A percentile compares a stretch with the other conserved stretches of the same genome.
phyloP scores from a whole-genome alignment of 2,329 filamentous ascomycete species.

The Coleophoma eucalyptorum region DNA sequence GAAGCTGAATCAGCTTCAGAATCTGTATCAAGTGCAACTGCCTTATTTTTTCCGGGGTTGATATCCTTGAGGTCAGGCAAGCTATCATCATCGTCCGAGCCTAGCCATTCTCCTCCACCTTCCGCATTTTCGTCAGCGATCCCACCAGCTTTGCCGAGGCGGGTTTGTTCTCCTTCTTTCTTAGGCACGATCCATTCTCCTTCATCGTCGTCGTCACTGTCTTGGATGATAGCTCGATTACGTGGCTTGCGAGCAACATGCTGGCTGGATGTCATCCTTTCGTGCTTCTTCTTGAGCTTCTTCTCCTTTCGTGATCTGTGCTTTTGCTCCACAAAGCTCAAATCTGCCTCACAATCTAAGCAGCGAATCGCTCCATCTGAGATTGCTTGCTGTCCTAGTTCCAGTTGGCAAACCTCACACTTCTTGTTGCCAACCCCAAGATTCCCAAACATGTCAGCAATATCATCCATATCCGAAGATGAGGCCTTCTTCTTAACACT shows the following conservation, averaged over 20 bases:
- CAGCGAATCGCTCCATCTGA: conserved; percentile 55
- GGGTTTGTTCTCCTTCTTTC: conserved; percentile 53
- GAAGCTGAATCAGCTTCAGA: conserved; percentile 30
- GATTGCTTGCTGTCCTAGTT: conserved; percentile 22
- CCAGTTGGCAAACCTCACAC: conserved; percentile 27
- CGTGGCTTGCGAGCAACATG: conserved; percentile 43
- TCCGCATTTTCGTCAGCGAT: conserved; percentile 86
- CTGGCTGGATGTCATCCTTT: conserved; percentile 23
- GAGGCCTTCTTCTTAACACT: conserved; percentile 43
- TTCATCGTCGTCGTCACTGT: conserved; percentile 64
- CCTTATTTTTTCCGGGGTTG: conserved; percentile 26
- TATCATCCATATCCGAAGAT: conserved; percentile 64
- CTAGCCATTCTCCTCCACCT: conserved; percentile 77
- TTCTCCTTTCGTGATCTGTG: conserved; percentile 37
- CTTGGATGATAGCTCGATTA: conserved; percentile 53
- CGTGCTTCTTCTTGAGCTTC: conserved; percentile 27
- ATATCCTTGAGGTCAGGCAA: conserved; percentile 32
- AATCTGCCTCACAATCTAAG: conserved; percentile 68
- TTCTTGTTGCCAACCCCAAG: conserved; percentile 49
- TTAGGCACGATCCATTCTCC: conserved; percentile 76
- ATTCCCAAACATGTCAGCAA: conserved; percentile 83
- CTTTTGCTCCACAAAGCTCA: conserved; percentile 55
- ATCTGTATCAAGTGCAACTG: conserved; percentile 20
- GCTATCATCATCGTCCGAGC: conserved; percentile 48
- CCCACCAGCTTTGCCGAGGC: conserved; percentile 76